Evolutionary conservation across 1,139 yeast species (phyloP).

Genomic region (Lodderomyces metapsilosis): DNA sequence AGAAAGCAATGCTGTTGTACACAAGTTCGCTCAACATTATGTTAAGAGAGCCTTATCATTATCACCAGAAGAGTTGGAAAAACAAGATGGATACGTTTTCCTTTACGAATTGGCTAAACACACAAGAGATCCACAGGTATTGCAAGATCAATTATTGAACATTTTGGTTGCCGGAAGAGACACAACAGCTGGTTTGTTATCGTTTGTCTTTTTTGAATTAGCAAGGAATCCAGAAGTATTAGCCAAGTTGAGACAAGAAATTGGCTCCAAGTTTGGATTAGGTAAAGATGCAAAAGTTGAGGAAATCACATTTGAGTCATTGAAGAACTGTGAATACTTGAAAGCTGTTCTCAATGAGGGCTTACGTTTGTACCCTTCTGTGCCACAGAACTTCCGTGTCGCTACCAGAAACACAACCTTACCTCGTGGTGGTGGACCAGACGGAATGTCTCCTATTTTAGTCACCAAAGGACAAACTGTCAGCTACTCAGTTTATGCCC

Average conservation of each 20-base stretch:
- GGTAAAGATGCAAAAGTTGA: slow-evolving; percentile 26
- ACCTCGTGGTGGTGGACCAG: slow-evolving; percentile 55
- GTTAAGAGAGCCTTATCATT: slow-evolving; percentile 30
- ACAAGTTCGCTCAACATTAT: slow-evolving; percentile 31
- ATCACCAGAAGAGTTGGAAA: slow-evolving; percentile 31
- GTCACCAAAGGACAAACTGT: slow-evolving; percentile 42
- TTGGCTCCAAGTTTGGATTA: slow-evolving; percentile 32
- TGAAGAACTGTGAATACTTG: slow-evolving; percentile 50
- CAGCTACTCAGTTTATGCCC: slow-evolving; percentile 24
- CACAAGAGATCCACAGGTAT: slow-evolving; percentile 47
- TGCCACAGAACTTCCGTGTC: slow-evolving; percentile 48
- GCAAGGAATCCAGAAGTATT: slow-evolving; percentile 43
- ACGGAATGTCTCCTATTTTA: slow-evolving; percentile 41
- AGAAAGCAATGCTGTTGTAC: slow-evolving; percentile 27
- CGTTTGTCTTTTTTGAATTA: slow-evolving; percentile 46
- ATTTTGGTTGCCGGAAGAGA: slow-evolving; percentile 57
- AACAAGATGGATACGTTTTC: slow-evolving; percentile 46
- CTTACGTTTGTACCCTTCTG: slow-evolving; percentile 53
- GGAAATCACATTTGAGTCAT: slow-evolving; percentile 39
- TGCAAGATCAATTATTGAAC: slow-evolving; percentile 52
- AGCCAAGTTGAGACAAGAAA: slow-evolving; percentile 36
- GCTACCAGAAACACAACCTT: slow-evolving; percentile 47
- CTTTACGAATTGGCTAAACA: slow-evolving; percentile 51
- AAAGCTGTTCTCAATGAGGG: slow-evolving; percentile 49
- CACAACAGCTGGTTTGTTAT: slow-evolving; percentile 40